Evolutionary conservation across 2,329 filamentous ascomycete species (phyloP).

Genomic region (Xylaria sp.): DNA sequence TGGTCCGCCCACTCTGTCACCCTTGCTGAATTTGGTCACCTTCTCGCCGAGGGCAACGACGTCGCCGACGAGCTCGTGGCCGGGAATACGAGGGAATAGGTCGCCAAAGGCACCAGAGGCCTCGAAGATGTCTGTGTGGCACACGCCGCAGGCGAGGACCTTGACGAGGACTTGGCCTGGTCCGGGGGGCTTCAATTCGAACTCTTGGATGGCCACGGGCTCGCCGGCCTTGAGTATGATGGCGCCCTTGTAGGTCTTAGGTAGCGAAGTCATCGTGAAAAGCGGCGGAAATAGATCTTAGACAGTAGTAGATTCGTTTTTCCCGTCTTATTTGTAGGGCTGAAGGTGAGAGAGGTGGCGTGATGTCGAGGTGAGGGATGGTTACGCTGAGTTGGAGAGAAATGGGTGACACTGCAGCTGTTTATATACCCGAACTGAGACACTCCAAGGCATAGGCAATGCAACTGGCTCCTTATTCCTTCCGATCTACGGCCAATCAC

Average conservation of each 20-base stretch:
- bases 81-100: slow-evolving; percentile 70
- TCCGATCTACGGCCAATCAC: not conserved
- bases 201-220: slow-evolving; percentile 68
- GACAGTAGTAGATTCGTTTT: not conserved
- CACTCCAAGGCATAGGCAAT: not conserved
- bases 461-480: not conserved
- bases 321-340: not conserved
- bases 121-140: slow-evolving; percentile 68
- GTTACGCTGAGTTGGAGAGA: not conserved
- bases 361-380: slow-evolving; percentile 9
- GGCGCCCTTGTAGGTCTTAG: slow-evolving; percentile 75
- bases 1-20: slow-evolving; percentile 73
- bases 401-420: not conserved
- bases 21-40: slow-evolving; percentile 69
- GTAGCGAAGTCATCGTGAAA: slow-evolving; percentile 55
- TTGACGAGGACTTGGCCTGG: slow-evolving; percentile 74
- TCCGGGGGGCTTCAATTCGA: slow-evolving; percentile 66
- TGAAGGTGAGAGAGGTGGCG: slow-evolving; percentile 2
- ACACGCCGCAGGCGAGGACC: slow-evolving; percentile 77
- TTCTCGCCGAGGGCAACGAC: slow-evolving; percentile 69
- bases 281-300: not conserved
- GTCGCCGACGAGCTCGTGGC: slow-evolving; percentile 78
- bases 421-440: not conserved
- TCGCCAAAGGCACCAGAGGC: slow-evolving; percentile 63
- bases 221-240: slow-evolving; percentile 65